Percentiles rank a stretch among this genome's conserved stretches.
Evolutionary conservation across 371 early-diverging fungal species (phyloP).

Genomic region (Globomyces sp.): DNA sequence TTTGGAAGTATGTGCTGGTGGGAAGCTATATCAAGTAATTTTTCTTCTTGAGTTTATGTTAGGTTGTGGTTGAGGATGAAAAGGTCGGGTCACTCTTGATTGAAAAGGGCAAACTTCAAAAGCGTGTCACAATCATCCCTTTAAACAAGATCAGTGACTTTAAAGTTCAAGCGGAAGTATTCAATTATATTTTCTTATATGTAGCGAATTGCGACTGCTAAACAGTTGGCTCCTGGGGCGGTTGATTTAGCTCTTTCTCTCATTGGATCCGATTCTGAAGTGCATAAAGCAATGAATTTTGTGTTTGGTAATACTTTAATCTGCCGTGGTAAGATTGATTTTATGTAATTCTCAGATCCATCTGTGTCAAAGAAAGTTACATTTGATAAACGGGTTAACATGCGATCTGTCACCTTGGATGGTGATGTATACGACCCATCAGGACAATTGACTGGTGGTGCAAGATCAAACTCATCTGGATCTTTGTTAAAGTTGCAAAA

Average conservation of each 20-base stretch:
- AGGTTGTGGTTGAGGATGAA: constrained; percentile 91
- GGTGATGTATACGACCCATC: constrained; percentile 99
- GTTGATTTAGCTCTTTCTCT: constrained; percentile 81
- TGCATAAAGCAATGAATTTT: constrained; percentile 86
- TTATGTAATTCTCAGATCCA: constrained; percentile 56
- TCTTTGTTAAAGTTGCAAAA: constrained; percentile 70
- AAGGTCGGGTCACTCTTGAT: constrained; percentile 81
- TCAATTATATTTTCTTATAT: background rate
- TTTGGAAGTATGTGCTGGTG: constrained; percentile 92
- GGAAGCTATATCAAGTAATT: constrained; percentile 80
- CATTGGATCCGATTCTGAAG: constrained; percentile 75
- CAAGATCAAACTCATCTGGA: constrained; percentile 73
- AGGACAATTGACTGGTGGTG: constrained; percentile 97
- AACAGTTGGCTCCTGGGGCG: constrained; percentile 75
- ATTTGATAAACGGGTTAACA: constrained; percentile 74
- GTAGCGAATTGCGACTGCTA: constrained; percentile 65
- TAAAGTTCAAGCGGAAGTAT: constrained; percentile 62
- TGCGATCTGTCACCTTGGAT: constrained; percentile 93
- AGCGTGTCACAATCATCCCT: constrained; percentile 95
- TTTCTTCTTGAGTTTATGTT: no score
- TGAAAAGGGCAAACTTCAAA: constrained; percentile 72
- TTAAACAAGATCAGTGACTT: constrained; percentile 89
- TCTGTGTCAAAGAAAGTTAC: constrained; percentile 85
- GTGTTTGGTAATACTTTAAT: constrained; percentile 95
- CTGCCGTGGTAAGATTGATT: constrained; percentile 57